phyloP scores from a whole-genome alignment of 768 basidiomycete genomes.

The Termitomyces titanicus region DNA sequence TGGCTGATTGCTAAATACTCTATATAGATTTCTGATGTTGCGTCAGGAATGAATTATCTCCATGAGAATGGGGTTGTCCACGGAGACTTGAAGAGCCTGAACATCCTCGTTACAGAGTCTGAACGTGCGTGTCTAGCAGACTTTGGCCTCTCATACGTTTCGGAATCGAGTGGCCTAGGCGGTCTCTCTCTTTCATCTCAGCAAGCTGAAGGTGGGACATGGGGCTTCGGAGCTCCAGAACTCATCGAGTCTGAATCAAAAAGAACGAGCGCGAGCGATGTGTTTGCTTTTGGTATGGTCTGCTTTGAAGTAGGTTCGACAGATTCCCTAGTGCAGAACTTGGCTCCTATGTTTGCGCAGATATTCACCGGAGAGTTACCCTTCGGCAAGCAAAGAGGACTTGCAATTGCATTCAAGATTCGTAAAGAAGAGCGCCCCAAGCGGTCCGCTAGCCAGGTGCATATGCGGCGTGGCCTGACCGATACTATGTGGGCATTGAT shows the following conservation, averaged over 20 bases:
- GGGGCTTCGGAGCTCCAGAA: conserved; percentile 32
- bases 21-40: conserved; percentile 24
- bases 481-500: conserved; percentile 1
- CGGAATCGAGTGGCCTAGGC: conserved; percentile 11
- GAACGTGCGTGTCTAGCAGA: conserved; percentile 42
- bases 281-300: conserved; percentile 2
- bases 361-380: not conserved
- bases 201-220: conserved; percentile 18
- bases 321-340: not conserved
- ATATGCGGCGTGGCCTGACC: not conserved
- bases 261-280: not conserved
- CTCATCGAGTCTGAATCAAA: conserved; percentile 16
- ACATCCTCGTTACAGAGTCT: not conserved
- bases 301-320: not conserved
- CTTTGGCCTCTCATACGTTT: conserved; percentile 37
- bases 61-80: conserved; percentile 33
- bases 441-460: not conserved
- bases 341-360: not conserved
- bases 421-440: not conserved
- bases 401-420: not conserved
- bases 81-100: conserved; percentile 42
- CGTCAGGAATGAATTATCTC: conserved; percentile 28
- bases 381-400: not conserved
- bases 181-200: conserved; percentile 12
- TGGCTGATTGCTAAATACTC: not conserved